These are phyloP conservation scores for Incumbomyces lentus DNA, from an alignment of 2,329 filamentous ascomycete genomes.

Conservation along the genomic window DNA sequence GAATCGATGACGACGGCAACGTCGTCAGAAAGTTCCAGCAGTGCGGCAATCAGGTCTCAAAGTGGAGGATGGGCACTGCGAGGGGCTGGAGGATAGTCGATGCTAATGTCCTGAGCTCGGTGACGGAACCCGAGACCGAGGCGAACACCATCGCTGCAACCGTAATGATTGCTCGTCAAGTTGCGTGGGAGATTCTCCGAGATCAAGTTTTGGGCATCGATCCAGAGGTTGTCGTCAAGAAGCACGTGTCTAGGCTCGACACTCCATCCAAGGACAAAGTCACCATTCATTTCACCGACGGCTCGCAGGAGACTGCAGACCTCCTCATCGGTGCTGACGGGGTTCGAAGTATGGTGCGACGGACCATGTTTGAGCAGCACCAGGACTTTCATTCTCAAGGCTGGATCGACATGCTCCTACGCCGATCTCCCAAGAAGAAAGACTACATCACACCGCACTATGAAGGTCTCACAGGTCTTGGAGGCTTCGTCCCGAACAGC, in stretches of 20 bases:
- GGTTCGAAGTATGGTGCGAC: constrained; percentile 28
- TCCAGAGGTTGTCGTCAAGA: constrained; percentile 24
- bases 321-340: constrained; percentile 36
- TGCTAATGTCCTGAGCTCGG: constrained; percentile 16
- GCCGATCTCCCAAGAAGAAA: not conserved
- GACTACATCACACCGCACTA: constrained; percentile 27
- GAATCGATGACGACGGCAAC: constrained; percentile 24
- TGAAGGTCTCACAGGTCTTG: constrained; percentile 36
- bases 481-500: constrained; percentile 32
- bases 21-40: constrained; percentile 13
- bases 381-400: constrained; percentile 2
- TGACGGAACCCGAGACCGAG: not conserved
- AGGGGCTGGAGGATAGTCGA: constrained; percentile 26
- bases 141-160: not conserved
- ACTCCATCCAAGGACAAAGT: constrained; percentile 16
- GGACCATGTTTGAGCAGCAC: constrained; percentile 27
- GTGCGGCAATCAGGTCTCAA: constrained; percentile 26
- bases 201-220: constrained; percentile 25
- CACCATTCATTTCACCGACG: constrained; percentile 27
- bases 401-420: constrained; percentile 24
- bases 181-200: constrained; percentile 30
- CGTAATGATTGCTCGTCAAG: constrained; percentile 30
- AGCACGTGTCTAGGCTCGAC: constrained; percentile 24
- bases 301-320: constrained; percentile 27
- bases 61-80: constrained; percentile 27